A percentile compares a stretch with the other conserved stretches of the same genome.
phyloP scores from a whole-genome alignment of 768 basidiomycete species.

The Tulasnella sp. region DNA sequence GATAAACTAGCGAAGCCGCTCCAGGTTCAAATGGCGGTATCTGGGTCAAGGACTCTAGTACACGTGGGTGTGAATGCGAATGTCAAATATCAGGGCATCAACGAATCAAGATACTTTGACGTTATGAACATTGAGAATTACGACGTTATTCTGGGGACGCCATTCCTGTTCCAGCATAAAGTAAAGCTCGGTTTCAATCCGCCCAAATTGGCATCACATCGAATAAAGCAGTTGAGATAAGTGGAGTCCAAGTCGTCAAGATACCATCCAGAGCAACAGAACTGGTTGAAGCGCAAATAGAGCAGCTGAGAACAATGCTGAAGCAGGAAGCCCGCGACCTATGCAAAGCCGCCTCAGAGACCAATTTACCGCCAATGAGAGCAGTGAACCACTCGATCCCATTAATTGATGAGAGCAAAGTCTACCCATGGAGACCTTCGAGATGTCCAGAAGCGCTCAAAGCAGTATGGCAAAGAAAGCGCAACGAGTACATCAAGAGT shows the following conservation, averaged over 20 bases:
- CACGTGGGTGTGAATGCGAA: conserved; percentile 24
- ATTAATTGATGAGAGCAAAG: conserved; percentile 13
- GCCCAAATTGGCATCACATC: neutral
- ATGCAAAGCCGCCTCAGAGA: neutral
- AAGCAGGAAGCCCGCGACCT: conserved; percentile 15
- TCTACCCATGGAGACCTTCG: conserved; percentile 11
- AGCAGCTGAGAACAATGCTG: conserved; percentile 3
- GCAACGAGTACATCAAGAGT: neutral
- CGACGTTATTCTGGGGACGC: conserved; percentile 30
- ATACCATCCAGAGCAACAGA: conserved; percentile 11
- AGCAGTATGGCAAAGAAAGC: conserved; percentile 8
- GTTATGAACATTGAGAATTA: conserved; percentile 33
- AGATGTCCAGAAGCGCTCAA: conserved; percentile 11
- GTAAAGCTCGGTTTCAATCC: conserved; percentile 13
- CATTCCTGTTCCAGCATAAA: conserved; percentile 12
- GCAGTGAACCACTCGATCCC: conserved; percentile 19
- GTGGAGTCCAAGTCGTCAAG: neutral
- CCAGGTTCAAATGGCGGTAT: conserved; percentile 32
- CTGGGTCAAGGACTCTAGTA: conserved; percentile 34
- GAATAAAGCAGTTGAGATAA: neutral
- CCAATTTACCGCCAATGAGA: conserved; percentile 10
- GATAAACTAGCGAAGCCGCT: conserved; percentile 28
- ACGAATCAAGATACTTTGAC: conserved; percentile 28
- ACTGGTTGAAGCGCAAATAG: conserved; percentile 1
- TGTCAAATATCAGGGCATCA: conserved; percentile 31